Percentiles rank a stretch among this genome's conserved stretches.
Conservation (phyloP, 108 stramenopile genomes). For the Chaetoceros muelleri region DNA sequence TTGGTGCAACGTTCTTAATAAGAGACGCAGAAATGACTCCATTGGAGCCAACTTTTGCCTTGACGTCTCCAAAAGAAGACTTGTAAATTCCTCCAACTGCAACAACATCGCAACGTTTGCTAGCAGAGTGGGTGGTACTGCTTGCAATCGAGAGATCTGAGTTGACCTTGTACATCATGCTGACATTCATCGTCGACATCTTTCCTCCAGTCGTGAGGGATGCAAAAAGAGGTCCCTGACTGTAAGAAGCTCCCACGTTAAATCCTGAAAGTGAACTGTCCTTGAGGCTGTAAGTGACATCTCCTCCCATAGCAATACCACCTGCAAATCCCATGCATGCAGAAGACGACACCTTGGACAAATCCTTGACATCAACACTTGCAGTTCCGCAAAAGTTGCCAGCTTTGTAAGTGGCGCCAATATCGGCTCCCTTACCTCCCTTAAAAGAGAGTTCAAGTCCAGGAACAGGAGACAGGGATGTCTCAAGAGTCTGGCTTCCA, state of each 20-base stretch:
- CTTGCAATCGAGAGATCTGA: slow-evolving; percentile 64
- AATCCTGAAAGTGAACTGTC: slow-evolving; percentile 62
- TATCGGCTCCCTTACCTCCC: slow-evolving; percentile 82
- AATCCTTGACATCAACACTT: slow-evolving; percentile 67
- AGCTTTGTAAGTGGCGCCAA: slow-evolving; percentile 76
- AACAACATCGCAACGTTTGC: slow-evolving; percentile 47
- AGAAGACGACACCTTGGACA: slow-evolving; percentile 73
- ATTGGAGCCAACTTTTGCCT: slow-evolving; percentile 75
- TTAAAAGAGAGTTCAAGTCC: slow-evolving; percentile 79
- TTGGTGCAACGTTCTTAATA: slow-evolving; percentile 76
- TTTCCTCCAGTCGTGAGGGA: slow-evolving; percentile 63
- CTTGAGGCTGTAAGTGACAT: slow-evolving; percentile 70
- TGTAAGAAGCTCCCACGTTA: slow-evolving; percentile 74
- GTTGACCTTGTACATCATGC: slow-evolving; percentile 81
- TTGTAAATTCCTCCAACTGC: slow-evolving; percentile 75
- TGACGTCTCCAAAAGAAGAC: slow-evolving; percentile 61
- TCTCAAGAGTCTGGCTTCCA: slow-evolving; percentile 77
- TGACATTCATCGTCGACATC: slow-evolving; percentile 65
- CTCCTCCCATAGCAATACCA: slow-evolving; percentile 75
- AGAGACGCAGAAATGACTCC: slow-evolving; percentile 65
- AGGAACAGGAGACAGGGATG: slow-evolving; percentile 62
- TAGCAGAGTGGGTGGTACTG: slow-evolving; percentile 62
- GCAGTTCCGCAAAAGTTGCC: slow-evolving; percentile 71
- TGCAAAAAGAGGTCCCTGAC: slow-evolving; percentile 70
- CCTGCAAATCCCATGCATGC: slow-evolving; percentile 63